phyloP scores from a whole-genome alignment of 2,329 filamentous ascomycete genomes.

The Colletotrichum sp. region DNA sequence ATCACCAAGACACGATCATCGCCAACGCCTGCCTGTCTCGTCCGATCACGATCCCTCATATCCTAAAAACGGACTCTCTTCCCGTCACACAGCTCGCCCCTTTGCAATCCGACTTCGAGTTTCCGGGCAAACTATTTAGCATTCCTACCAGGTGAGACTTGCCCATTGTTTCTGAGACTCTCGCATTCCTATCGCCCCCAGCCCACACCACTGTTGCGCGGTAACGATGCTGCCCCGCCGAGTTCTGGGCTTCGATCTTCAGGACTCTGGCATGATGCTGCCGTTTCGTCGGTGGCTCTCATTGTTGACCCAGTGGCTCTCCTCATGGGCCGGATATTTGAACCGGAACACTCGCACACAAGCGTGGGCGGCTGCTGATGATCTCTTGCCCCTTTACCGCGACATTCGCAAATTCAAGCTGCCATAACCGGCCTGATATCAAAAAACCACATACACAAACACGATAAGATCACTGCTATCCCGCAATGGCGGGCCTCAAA shows the following conservation, averaged over 20 bases:
- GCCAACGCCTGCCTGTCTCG: background rate
- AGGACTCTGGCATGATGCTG: background rate
- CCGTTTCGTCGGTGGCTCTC: background rate
- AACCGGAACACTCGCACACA: background rate
- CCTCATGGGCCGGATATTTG: background rate
- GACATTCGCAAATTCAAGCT: background rate
- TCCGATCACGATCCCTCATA: background rate
- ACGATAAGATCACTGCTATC: background rate
- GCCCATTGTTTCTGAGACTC: slow-evolving; percentile 17
- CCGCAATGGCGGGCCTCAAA: slow-evolving; percentile 13
- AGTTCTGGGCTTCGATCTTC: background rate
- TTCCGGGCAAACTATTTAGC: slow-evolving; percentile 4
- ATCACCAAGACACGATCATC: background rate
- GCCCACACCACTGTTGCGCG: slow-evolving; percentile 10
- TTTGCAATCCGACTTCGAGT: background rate
- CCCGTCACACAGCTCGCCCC: background rate
- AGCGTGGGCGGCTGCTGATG: background rate
- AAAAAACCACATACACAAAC: background rate
- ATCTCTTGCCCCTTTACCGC: background rate
- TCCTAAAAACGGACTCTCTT: background rate
- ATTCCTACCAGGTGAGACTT: slow-evolving; percentile 22
- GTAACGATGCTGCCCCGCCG: background rate
- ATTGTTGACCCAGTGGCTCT: background rate
- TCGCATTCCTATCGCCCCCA: background rate
- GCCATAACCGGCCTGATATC: background rate